Evolutionary conservation across 2,329 filamentous ascomycete genomes (phyloP).

Genomic region (Cryphonectria parasitica): DNA sequence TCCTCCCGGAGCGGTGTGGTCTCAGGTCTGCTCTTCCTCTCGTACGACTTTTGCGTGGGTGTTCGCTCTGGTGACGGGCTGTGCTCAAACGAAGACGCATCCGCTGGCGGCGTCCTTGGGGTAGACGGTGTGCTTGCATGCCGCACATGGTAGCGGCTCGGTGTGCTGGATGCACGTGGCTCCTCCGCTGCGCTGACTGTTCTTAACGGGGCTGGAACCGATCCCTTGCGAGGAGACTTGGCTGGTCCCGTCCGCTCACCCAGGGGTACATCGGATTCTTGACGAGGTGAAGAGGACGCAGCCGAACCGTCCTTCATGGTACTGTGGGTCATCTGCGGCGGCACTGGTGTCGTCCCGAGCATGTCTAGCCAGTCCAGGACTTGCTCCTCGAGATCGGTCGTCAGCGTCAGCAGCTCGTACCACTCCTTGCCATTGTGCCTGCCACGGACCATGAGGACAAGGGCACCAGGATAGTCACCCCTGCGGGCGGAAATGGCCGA

Average conservation of each 20-base stretch:
- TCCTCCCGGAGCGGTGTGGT: constrained; percentile 42
- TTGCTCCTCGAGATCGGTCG: constrained; percentile 75
- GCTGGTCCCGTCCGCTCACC: constrained; percentile 34
- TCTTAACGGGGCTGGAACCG: constrained; percentile 31
- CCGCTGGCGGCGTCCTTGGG: constrained; percentile 33
- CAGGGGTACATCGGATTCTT: constrained; percentile 37
- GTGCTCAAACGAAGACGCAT: constrained; percentile 19
- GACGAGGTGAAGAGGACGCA: constrained; percentile 3
- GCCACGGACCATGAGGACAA: constrained; percentile 87
- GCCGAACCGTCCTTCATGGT: constrained; percentile 7
- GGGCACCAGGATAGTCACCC: constrained; percentile 70
- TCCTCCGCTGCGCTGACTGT: constrained; percentile 28
- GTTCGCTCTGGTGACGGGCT: constrained; percentile 42
- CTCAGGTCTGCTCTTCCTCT: constrained; percentile 31
- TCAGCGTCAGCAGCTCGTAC: constrained; percentile 82
- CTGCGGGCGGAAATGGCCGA: constrained; percentile 77
- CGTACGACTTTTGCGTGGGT: constrained; percentile 42
- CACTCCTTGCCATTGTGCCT: constrained; percentile 68
- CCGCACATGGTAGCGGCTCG: constrained; percentile 41
- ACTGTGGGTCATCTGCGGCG: constrained; percentile 40
- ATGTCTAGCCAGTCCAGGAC: constrained; percentile 87
- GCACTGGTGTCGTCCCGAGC: constrained; percentile 59
- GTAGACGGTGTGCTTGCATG: constrained; percentile 38
- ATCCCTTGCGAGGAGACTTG: constrained; percentile 19
- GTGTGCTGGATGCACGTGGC: constrained; percentile 40